phyloP scores from a whole-genome alignment of 2,329 filamentous ascomycete genomes.

The Ceratocystis cacaofunesta region DNA sequence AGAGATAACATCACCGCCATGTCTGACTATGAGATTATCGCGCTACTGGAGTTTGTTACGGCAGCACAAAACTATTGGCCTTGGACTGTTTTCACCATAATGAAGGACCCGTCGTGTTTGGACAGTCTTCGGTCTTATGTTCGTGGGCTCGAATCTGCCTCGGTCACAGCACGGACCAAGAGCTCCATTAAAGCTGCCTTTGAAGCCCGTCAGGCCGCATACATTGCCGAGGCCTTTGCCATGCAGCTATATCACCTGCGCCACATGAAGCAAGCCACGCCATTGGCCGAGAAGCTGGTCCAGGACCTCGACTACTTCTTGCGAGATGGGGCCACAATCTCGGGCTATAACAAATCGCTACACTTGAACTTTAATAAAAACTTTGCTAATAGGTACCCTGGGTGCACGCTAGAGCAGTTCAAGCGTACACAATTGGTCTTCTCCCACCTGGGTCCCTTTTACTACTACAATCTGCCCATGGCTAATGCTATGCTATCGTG shows the following conservation, averaged over 20 bases:
- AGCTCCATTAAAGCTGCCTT: conserved; percentile 39
- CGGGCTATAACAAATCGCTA: conserved; percentile 72
- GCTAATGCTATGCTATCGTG: conserved; percentile 63
- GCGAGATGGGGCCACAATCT: conserved; percentile 61
- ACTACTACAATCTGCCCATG: conserved; percentile 69
- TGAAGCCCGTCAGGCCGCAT: conserved; percentile 59
- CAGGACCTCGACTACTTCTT: conserved; percentile 66
- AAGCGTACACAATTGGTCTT: conserved; percentile 57
- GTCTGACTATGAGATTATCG: conserved; percentile 49
- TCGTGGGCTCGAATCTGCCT: conserved; percentile 38
- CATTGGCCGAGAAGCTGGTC: conserved; percentile 55
- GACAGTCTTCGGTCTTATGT: conserved; percentile 57
- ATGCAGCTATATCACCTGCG: conserved; percentile 81
- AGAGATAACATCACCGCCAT: conserved; percentile 45
- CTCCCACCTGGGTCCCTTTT: conserved; percentile 54
- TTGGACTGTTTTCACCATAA: conserved; percentile 73
- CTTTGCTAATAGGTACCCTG: conserved; percentile 61
- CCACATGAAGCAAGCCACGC: conserved; percentile 51
- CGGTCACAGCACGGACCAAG: conserved; percentile 39
- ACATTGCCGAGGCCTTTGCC: conserved; percentile 73
- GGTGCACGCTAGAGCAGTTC: conserved; percentile 60
- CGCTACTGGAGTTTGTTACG: conserved; percentile 74
- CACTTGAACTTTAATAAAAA: conserved; percentile 78
- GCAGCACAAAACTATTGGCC: conserved; percentile 90
- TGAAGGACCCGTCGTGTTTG: conserved; percentile 60